Evolutionary conservation across 140 eudicot species (phyloP).

Genomic region (Cichorium intybus): DNA sequence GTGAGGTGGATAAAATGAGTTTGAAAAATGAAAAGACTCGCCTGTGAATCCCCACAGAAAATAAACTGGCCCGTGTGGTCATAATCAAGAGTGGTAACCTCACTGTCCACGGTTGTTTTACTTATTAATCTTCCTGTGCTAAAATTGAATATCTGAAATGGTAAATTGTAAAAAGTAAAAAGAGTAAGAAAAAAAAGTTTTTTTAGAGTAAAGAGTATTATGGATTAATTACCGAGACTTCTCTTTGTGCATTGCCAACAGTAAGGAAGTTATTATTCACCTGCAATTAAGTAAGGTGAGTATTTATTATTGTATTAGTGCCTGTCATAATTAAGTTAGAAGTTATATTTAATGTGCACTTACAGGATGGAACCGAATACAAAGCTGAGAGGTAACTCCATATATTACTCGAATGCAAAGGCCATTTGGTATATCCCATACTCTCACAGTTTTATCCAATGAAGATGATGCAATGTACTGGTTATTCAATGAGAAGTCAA

Average conservation of each 20-base stretch:
- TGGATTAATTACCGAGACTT: slow-evolving; percentile 60
- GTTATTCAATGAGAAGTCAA: slow-evolving; percentile 88
- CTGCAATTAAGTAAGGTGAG: too few relatives aligned
- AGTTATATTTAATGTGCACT: slow-evolving; percentile 23
- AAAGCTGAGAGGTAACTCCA: slow-evolving; percentile 89
- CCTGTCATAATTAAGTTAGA: too few relatives aligned
- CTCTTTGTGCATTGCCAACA: slow-evolving; percentile 84
- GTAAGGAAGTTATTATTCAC: slow-evolving; percentile 95
- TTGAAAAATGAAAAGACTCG: slow-evolving; percentile 17
- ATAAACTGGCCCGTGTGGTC: slow-evolving; percentile 97
- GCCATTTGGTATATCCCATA: slow-evolving; percentile 92
- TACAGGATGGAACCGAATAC: slow-evolving; percentile 98
- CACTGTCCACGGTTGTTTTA: slow-evolving; percentile 58
- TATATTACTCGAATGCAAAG: slow-evolving; percentile 91
- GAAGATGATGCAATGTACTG: slow-evolving; percentile 98
- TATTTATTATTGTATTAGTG: too few relatives aligned
- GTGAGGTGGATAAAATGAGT: slow-evolving; percentile 10
- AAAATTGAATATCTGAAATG: slow-evolving; percentile 85
- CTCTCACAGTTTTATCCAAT: slow-evolving; percentile 93
- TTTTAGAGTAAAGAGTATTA: slow-evolving; percentile 11
- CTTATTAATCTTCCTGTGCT: slow-evolving; percentile 86
- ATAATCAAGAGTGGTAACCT: slow-evolving; percentile 94
- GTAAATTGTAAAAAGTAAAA: slow-evolving; percentile 5
- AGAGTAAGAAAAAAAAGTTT: neutral
- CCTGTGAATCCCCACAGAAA: slow-evolving; percentile 95